These are phyloP conservation scores for Huntiella decipiens DNA, from an alignment of 2,329 filamentous ascomycete genomes.

Conservation along the genomic window DNA sequence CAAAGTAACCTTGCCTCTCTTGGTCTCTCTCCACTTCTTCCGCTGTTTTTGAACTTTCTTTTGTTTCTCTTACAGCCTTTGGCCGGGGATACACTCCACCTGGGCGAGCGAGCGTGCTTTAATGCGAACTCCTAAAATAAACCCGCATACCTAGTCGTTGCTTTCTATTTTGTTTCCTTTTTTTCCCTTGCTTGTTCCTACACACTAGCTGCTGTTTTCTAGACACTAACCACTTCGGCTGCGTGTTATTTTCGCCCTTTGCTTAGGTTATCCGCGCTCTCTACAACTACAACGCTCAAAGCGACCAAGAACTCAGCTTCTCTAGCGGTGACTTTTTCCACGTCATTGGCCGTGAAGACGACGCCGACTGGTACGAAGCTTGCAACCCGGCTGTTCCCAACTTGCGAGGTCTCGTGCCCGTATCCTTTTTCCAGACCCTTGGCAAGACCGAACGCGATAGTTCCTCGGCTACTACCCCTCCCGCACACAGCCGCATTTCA, in stretches of 20 bases:
- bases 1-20: conserved; percentile 1
- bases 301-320: conserved; percentile 68
- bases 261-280: conserved; percentile 83
- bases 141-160: too few species aligned
- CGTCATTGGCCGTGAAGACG: conserved; percentile 89
- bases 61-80: background rate
- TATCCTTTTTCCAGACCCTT: conserved; percentile 80
- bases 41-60: background rate
- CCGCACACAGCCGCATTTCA: conserved; percentile 24
- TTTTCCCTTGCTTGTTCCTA: conserved; percentile 1
- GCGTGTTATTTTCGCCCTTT: background rate
- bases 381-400: conserved; percentile 82
- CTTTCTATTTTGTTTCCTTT: background rate
- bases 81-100: too few species aligned
- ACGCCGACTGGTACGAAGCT: conserved; percentile 92
- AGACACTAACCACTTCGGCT: background rate
- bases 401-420: conserved; percentile 79
- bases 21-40: background rate
- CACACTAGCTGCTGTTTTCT: conserved; percentile 1
- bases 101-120: too few species aligned
- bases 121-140: too few species aligned
- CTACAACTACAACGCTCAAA: conserved; percentile 72
- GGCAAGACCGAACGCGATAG: conserved; percentile 87
- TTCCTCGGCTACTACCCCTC: conserved; percentile 26
- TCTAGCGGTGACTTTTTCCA: conserved; percentile 94